These are phyloP conservation scores for Pulveroboletus sp. DNA, from an alignment of 768 basidiomycete genomes.

Conservation along the genomic window DNA sequence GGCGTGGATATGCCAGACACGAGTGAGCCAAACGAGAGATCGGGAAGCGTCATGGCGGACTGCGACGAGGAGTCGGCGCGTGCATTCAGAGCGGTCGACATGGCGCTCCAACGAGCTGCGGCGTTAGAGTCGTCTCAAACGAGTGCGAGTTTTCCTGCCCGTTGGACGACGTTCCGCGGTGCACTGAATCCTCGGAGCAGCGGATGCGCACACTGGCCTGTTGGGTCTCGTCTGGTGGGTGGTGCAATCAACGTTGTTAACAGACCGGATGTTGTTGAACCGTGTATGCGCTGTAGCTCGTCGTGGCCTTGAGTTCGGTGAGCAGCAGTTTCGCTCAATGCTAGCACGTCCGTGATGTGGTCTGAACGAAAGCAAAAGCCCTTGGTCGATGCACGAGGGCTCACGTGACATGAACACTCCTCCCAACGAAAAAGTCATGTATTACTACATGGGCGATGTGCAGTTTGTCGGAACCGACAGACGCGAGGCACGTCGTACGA, in stretches of 20 bases:
- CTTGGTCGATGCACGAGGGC: neutral
- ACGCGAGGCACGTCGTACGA: too few species aligned
- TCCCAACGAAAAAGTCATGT: too few species aligned
- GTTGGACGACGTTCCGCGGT: neutral
- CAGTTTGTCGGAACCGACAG: too few species aligned
- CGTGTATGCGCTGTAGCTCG: neutral
- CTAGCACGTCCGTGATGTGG: neutral
- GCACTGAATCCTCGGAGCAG: neutral
- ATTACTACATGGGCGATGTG: too few species aligned
- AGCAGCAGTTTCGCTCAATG: neutral
- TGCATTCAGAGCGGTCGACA: slow-evolving; percentile 41
- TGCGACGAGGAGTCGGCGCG: slow-evolving; percentile 40
- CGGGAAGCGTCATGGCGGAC: slow-evolving; percentile 46
- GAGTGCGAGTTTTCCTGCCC: neutral
- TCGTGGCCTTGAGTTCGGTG: neutral
- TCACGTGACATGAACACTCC: slow-evolving; percentile 10
- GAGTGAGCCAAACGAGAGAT: slow-evolving; percentile 57
- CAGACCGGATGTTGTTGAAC: neutral
- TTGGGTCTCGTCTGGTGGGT: neutral
- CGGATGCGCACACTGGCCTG: slow-evolving; percentile 9
- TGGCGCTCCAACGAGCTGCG: slow-evolving; percentile 11
- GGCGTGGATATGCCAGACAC: slow-evolving; percentile 52
- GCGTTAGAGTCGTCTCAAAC: neutral
- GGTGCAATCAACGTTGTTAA: neutral
- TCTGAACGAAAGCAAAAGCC: neutral